These are phyloP conservation scores for Aspergillus ochraceoroseus DNA, from an alignment of 2,329 filamentous ascomycete species.

Conservation along the genomic window DNA sequence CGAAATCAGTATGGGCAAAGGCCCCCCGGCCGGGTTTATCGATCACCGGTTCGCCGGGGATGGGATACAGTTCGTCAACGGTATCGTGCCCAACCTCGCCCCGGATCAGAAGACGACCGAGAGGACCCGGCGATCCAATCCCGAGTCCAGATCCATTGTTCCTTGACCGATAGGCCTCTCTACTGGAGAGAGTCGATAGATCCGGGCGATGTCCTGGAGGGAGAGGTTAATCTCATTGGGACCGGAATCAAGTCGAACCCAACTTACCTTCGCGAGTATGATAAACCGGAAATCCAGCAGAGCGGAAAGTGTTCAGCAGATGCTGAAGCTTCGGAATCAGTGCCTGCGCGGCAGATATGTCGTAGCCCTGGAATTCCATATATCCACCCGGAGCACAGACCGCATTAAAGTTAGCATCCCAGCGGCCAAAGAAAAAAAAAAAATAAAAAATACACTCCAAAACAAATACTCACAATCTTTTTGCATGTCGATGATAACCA, in stretches of 20 bases:
- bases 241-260: too few species aligned
- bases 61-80: conserved; percentile 50
- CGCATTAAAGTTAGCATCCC: conserved; percentile 20
- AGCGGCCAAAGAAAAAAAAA: background rate
- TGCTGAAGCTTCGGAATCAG: conserved; percentile 42
- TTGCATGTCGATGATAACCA: conserved; percentile 49
- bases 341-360: conserved; percentile 38
- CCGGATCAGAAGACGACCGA: conserved; percentile 56
- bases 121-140: conserved; percentile 51
- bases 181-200: conserved; percentile 52
- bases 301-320: conserved; percentile 38
- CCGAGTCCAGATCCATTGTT: conserved; percentile 51
- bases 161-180: conserved; percentile 52
- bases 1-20: conserved; percentile 53
- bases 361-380: conserved; percentile 44
- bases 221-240: too few species aligned
- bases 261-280: conserved; percentile 45
- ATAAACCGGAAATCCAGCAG: conserved; percentile 41
- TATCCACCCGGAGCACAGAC: conserved; percentile 45
- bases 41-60: conserved; percentile 48
- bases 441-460: background rate
- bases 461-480: conserved; percentile 41
- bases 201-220: conserved; percentile 47
- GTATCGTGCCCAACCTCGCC: conserved; percentile 57
- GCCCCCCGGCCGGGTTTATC: conserved; percentile 54